Percentiles rank a stretch among this genome's conserved stretches.
Conservation (phyloP, 2,329 filamentous ascomycete genomes). For the Ophiostoma quercus region DNA sequence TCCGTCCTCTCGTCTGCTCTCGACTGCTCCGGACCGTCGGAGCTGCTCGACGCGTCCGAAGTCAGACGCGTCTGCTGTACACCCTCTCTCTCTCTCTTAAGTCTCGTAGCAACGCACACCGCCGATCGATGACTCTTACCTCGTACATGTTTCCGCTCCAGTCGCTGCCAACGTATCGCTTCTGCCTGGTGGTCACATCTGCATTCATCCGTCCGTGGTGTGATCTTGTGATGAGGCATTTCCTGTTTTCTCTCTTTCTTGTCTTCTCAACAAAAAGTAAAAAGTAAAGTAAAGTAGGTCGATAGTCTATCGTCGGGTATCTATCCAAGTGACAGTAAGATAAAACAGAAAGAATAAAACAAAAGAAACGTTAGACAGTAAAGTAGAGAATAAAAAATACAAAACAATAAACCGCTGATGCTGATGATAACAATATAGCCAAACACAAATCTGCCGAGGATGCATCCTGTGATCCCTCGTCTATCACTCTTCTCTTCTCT, state of each 20-base stretch:
- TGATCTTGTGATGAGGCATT: slow-evolving; percentile 4
- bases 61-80: neutral
- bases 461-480: neutral
- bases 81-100: neutral
- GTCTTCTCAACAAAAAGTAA: too few relatives aligned
- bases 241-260: neutral
- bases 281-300: neutral
- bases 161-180: neutral
- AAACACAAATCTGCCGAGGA: neutral
- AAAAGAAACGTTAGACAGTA: neutral
- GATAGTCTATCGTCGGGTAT: slow-evolving; percentile 1
- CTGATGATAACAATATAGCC: neutral
- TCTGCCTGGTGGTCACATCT: neutral
- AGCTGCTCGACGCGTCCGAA: slow-evolving; percentile 7
- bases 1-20: slow-evolving; percentile 18
- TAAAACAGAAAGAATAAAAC: neutral
- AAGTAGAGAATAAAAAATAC: neutral
- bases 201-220: neutral
- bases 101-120: neutral
- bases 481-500: neutral
- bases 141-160: neutral
- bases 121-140: neutral
- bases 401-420: neutral
- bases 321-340: neutral
- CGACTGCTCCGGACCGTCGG: neutral